These are phyloP conservation scores for Blastomyces percursus DNA, from an alignment of 2,329 filamentous ascomycete species.

Conservation along the genomic window DNA sequence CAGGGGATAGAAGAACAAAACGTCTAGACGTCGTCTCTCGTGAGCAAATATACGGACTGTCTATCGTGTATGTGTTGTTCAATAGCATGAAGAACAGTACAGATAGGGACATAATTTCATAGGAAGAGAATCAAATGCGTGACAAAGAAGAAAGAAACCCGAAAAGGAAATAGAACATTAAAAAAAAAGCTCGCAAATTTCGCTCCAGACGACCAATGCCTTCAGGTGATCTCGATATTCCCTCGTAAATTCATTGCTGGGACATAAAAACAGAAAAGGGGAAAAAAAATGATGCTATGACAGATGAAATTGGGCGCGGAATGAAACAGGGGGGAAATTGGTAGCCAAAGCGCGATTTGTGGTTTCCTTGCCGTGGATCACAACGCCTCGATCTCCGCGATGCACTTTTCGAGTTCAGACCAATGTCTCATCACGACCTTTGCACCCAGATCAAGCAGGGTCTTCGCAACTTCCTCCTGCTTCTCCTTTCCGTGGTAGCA, in stretches of 20 bases:
- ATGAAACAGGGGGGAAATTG: neutral
- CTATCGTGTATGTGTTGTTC: too few species aligned
- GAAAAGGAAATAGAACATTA: neutral
- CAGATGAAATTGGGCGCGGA: neutral
- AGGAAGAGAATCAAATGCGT: neutral
- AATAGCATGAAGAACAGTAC: neutral
- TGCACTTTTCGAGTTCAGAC: slow-evolving; percentile 35
- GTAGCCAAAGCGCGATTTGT: neutral
- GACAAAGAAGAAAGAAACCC: neutral
- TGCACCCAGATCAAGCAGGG: slow-evolving; percentile 51
- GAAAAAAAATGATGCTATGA: slow-evolving; percentile 7
- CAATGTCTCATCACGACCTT: slow-evolving; percentile 48
- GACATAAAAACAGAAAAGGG: slow-evolving; percentile 8
- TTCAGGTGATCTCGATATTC: neutral
- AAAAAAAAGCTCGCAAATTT: slow-evolving; percentile 1
- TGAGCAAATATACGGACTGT: neutral
- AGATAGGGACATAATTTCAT: neutral
- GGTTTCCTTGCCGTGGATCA: slow-evolving; percentile 10
- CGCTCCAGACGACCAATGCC: slow-evolving; percentile 20
- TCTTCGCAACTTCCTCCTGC: slow-evolving; percentile 53
- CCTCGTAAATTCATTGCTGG: slow-evolving; percentile 20
- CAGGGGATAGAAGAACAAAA: neutral
- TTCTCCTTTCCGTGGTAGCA: slow-evolving; percentile 54
- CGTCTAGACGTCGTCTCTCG: neutral
- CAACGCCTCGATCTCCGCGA: slow-evolving; percentile 32